Conservation (phyloP, 768 basidiomycete genomes). For the Leccinum truebloodii region DNA sequence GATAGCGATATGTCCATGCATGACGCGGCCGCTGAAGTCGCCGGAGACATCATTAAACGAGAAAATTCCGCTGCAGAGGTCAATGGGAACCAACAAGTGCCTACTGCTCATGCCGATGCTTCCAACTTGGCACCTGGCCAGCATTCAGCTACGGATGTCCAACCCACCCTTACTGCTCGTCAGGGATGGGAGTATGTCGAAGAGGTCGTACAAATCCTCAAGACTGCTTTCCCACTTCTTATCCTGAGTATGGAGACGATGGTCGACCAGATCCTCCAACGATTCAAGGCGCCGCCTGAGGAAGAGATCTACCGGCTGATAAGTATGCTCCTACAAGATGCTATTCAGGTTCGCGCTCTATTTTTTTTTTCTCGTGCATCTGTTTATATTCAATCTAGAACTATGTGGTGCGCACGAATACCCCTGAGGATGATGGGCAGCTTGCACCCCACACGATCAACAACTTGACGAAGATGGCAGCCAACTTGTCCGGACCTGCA, state of each 20-base stretch:
- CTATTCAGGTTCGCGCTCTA: conserved; percentile 60
- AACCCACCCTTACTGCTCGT: conserved; percentile 42
- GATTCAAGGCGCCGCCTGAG: conserved; percentile 87
- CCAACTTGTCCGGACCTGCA: conserved; percentile 55
- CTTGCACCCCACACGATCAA: conserved; percentile 54
- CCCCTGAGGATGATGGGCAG: conserved; percentile 67
- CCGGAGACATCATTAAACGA: conserved; percentile 29
- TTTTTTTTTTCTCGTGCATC: background rate
- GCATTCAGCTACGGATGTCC: conserved; percentile 18
- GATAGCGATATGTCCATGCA: conserved; percentile 35
- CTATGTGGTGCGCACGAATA: conserved; percentile 66
- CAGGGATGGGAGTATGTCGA: conserved; percentile 91
- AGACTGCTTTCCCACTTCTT: conserved; percentile 93
- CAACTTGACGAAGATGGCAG: conserved; percentile 60
- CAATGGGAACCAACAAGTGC: conserved; percentile 28
- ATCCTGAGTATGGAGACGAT: conserved; percentile 96
- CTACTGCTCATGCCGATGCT: conserved; percentile 19
- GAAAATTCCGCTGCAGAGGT: conserved; percentile 21
- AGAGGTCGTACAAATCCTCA: conserved; percentile 89
- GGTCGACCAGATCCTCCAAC: conserved; percentile 88
- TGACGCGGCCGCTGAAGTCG: conserved; percentile 29
- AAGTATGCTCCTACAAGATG: conserved; percentile 85
- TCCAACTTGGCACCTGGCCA: conserved; percentile 15
- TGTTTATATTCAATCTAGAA: conserved; percentile 43
- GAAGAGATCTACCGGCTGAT: conserved; percentile 94